Conservation (phyloP, 164 flowering plant genomes). For the Magnolia kwangsiensis region DNA sequence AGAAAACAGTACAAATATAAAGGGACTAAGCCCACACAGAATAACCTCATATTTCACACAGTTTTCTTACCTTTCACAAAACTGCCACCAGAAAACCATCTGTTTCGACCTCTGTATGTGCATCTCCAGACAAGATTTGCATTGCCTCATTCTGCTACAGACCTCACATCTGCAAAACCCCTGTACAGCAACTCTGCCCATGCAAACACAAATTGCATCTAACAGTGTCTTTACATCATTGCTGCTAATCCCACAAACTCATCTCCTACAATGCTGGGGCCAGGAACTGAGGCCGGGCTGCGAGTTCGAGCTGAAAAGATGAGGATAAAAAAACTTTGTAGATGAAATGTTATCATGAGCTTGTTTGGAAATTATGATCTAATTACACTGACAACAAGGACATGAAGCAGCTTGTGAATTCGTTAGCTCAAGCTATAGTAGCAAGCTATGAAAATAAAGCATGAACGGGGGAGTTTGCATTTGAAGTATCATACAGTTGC, state of each 20-base stretch:
- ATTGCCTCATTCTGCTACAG: background rate
- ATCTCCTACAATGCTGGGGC: conserved; percentile 49
- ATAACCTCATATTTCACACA: background rate
- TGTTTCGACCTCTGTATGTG: background rate
- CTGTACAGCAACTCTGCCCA: background rate
- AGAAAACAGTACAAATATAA: background rate
- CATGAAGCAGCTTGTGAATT: background rate
- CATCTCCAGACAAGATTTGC: background rate
- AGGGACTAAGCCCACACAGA: background rate
- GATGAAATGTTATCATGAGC: background rate
- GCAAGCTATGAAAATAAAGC: too few species aligned
- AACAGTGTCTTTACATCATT: conserved; percentile 32
- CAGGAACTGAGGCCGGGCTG: conserved; percentile 29
- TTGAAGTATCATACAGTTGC: too few species aligned
- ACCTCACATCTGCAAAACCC: background rate
- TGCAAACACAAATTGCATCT: background rate
- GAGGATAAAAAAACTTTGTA: background rate
- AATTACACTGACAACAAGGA: background rate
- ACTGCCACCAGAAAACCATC: background rate
- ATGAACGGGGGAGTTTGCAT: too few species aligned
- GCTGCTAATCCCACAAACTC: conserved; percentile 68
- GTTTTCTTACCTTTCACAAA: background rate
- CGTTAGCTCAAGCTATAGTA: background rate
- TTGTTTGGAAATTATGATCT: background rate
- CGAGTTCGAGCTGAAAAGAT: conserved; percentile 57